Evolutionary conservation across 108 stramenopile species (phyloP).

Genomic region (Cyclotella atomus): DNA sequence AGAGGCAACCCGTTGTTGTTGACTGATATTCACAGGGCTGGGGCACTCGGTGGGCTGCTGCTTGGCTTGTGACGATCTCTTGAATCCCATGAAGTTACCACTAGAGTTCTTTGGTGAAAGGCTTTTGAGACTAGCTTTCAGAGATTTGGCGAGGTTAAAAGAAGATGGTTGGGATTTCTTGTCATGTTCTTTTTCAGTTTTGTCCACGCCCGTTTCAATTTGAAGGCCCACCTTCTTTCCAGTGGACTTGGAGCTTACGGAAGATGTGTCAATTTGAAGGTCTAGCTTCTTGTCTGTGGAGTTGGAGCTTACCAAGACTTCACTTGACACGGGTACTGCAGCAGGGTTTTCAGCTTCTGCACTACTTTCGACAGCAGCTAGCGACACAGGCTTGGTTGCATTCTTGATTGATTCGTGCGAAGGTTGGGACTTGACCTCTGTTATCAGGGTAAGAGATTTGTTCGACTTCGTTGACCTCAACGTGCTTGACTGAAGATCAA

Average conservation of each 20-base stretch:
- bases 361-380: neutral
- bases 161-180: neutral
- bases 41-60: neutral
- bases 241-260: neutral
- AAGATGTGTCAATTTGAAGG: neutral
- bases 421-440: neutral
- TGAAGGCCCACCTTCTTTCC: neutral
- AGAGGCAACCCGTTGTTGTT: neutral
- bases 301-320: neutral
- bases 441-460: neutral
- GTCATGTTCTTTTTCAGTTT: neutral
- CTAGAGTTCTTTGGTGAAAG: neutral
- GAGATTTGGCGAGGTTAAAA: neutral
- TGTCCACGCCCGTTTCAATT: neutral
- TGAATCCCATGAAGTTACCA: neutral
- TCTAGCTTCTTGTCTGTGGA: neutral
- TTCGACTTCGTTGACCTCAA: neutral
- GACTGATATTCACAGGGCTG: neutral
- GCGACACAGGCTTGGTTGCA: neutral
- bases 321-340: neutral
- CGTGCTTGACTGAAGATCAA: neutral
- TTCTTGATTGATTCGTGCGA: neutral
- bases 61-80: neutral
- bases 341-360: neutral
- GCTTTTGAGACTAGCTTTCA: neutral